Evolutionary conservation across 1,284 basidiomycete genomes (phyloP).

Genomic region (Cutaneotrichosporon sp.): DNA sequence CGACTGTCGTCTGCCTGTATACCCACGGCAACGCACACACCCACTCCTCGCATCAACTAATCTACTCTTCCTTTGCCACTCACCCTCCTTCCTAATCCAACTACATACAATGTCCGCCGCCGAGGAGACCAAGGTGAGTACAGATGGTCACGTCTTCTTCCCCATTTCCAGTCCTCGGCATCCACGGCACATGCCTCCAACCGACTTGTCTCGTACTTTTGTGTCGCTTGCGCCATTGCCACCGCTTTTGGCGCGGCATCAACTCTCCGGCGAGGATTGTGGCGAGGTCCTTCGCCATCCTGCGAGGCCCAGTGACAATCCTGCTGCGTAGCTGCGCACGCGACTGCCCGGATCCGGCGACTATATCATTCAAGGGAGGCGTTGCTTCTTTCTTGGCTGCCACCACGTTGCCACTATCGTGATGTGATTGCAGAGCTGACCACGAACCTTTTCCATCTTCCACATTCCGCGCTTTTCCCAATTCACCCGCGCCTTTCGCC

Average conservation of each 20-base stretch:
- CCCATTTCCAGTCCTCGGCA: not conserved
- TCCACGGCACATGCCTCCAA: not conserved
- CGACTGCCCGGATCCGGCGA: too few species aligned
- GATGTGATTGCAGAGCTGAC: too few species aligned
- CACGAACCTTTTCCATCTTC: not conserved
- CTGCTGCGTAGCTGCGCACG: not conserved
- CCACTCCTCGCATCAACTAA: not conserved
- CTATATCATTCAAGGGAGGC: too few species aligned
- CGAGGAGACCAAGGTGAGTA: conserved; percentile 23
- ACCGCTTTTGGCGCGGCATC: too few species aligned
- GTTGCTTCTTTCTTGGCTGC: too few species aligned
- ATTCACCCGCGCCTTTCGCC: not conserved
- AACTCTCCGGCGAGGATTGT: too few species aligned
- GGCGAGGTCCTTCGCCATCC: too few species aligned
- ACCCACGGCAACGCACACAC: not conserved
- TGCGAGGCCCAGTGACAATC: not conserved
- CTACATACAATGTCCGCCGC: conserved; percentile 20
- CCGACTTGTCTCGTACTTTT: too few species aligned
- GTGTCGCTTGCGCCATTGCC: too few species aligned
- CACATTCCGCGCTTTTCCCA: not conserved
- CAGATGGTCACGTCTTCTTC: not conserved
- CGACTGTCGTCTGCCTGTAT: not conserved
- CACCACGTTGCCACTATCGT: too few species aligned
- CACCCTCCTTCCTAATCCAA: conserved; percentile 3
- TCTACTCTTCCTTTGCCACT: conserved; percentile 6